phyloP scores from a whole-genome alignment of 352 stramenopile species.

The Pythium pectinolyticum region DNA sequence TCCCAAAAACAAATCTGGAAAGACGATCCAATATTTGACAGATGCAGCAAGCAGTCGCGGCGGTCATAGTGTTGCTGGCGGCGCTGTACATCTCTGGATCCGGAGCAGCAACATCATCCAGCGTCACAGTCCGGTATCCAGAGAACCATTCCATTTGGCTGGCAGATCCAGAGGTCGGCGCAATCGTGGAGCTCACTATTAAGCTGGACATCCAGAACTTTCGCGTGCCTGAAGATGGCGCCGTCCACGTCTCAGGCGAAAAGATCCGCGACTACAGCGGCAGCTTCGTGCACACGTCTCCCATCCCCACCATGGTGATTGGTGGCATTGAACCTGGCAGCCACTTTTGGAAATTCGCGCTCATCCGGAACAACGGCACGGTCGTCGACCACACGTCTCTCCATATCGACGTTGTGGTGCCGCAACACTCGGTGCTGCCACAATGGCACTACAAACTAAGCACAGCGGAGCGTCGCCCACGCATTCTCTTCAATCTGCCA shows the following conservation, averaged over 20 bases:
- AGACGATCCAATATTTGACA: no score
- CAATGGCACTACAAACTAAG: conserved; percentile 25
- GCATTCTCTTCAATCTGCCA: conserved; percentile 34
- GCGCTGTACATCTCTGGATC: not conserved
- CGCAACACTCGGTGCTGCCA: conserved; percentile 18
- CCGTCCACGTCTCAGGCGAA: conserved; percentile 37
- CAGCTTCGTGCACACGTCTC: conserved; percentile 12
- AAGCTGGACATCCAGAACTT: conserved; percentile 36
- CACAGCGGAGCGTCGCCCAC: conserved; percentile 8
- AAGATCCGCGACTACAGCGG: conserved; percentile 33
- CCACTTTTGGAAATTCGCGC: conserved; percentile 48
- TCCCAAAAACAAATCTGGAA: not conserved
- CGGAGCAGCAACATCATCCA: not conserved
- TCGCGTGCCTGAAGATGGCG: conserved; percentile 42
- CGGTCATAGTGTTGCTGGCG: not conserved
- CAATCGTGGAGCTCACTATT: conserved; percentile 26
- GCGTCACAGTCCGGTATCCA: conserved; percentile 19
- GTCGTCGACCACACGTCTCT: conserved; percentile 4
- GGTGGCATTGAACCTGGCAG: conserved; percentile 38
- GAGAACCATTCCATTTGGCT: conserved; percentile 38
- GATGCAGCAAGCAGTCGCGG: no score
- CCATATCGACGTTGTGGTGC: conserved; percentile 51
- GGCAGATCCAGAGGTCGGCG: conserved; percentile 19
- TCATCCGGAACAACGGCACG: no score
- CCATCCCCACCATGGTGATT: conserved; percentile 11